Percentiles rank a stretch among this genome's conserved stretches.
Conservation (phyloP, 2,329 filamentous ascomycete genomes). For the Monosporascus ibericus region DNA sequence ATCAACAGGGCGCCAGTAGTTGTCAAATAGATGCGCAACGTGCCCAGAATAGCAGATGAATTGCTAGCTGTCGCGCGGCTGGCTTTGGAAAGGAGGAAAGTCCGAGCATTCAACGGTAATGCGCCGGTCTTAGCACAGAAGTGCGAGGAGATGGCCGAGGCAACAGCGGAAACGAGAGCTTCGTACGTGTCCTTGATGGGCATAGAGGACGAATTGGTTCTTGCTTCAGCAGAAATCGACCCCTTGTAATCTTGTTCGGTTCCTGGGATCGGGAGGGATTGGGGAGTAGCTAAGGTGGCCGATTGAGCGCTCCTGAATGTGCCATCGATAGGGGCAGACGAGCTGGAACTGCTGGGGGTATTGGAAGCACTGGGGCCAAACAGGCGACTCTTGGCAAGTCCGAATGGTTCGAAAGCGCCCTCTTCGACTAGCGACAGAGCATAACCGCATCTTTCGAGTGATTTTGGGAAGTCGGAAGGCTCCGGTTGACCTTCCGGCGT, state of each 20-base stretch:
- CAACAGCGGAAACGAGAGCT: slow-evolving; percentile 46
- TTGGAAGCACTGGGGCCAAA: slow-evolving; percentile 33
- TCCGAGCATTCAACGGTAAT: slow-evolving; percentile 47
- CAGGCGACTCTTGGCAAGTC: slow-evolving; percentile 39
- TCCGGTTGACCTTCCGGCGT: slow-evolving; percentile 15
- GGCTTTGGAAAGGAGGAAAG: slow-evolving; percentile 38
- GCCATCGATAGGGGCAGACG: slow-evolving; percentile 34
- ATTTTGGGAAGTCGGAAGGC: slow-evolving; percentile 27
- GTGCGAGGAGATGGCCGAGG: slow-evolving; percentile 42
- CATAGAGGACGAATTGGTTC: slow-evolving; percentile 24
- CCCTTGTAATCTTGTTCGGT: slow-evolving; percentile 27
- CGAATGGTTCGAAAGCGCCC: slow-evolving; percentile 43
- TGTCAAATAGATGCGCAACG: slow-evolving; percentile 48
- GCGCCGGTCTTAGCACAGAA: slow-evolving; percentile 45
- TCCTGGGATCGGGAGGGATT: slow-evolving; percentile 10
- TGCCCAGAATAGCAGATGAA: slow-evolving; percentile 36
- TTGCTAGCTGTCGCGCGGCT: slow-evolving; percentile 23
- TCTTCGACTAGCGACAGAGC: slow-evolving; percentile 41
- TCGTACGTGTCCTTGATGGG: slow-evolving; percentile 44
- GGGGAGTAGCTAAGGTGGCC: slow-evolving; percentile 21
- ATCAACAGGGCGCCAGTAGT: slow-evolving; percentile 49
- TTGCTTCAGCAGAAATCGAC: slow-evolving; percentile 24
- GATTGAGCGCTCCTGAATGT: slow-evolving; percentile 26
- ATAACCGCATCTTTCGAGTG: slow-evolving; percentile 38
- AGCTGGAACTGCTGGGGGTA: slow-evolving; percentile 38